phyloP scores from a whole-genome alignment of 164 flowering plant genomes.

The Echeveria elegans region DNA sequence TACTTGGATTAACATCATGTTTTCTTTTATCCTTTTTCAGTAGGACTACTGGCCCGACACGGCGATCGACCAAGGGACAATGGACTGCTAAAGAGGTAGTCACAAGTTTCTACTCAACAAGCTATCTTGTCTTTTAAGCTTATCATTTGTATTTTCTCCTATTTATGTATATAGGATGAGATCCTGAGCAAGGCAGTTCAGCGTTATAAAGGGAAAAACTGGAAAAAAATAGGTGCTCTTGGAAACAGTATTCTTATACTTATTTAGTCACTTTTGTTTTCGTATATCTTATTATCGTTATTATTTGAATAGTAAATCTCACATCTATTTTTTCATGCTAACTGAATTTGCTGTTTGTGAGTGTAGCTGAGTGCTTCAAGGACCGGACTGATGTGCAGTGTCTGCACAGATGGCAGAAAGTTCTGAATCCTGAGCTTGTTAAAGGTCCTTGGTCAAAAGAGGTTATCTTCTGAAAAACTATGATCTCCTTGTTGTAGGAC shows the following conservation, averaged over 20 bases:
- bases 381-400: constrained; percentile 11
- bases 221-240: constrained; percentile 42
- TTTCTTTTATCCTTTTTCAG: constrained; percentile 25
- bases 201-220: constrained; percentile 39
- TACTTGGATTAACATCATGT: neutral
- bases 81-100: constrained; percentile 94
- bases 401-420: constrained; percentile 10
- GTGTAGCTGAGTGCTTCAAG: constrained; percentile 9
- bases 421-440: constrained; percentile 6
- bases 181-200: constrained; percentile 46
- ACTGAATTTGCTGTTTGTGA: neutral
- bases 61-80: constrained; percentile 95
- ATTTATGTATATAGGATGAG: constrained; percentile 55
- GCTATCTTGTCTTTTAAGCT: neutral
- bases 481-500: neutral
- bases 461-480: neutral
- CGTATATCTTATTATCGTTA: neutral
- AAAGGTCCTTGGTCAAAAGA: constrained; percentile 11
- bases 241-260: neutral
- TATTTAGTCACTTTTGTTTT: neutral
- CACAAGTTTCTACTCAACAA: neutral
- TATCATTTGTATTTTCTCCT: neutral
- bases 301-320: neutral
- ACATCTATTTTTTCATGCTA: neutral
- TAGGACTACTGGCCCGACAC: constrained; percentile 94